Conservation (phyloP, 768 basidiomycete genomes). For the Wakefieldia striispora region DNA sequence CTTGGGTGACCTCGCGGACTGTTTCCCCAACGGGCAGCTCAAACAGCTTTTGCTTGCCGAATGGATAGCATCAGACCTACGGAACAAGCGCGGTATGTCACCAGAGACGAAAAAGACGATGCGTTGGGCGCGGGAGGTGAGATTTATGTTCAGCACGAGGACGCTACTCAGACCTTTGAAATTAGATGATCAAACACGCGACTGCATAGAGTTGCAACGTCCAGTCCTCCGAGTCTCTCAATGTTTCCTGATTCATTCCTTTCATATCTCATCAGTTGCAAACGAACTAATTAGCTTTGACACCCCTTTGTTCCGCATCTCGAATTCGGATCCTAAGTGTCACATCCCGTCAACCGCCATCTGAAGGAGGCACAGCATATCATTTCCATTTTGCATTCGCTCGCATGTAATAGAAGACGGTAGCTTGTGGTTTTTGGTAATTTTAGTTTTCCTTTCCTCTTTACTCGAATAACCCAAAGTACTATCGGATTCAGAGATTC, state of each 20-base stretch:
- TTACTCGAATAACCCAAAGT: slow-evolving; percentile 5
- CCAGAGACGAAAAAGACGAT: slow-evolving; percentile 83
- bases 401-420: slow-evolving; percentile 58
- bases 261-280: slow-evolving; percentile 40
- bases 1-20: slow-evolving; percentile 89
- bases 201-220: slow-evolving; percentile 53
- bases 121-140: slow-evolving; percentile 92
- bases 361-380: slow-evolving; percentile 69
- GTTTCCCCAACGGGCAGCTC: slow-evolving; percentile 78
- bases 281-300: slow-evolving; percentile 44
- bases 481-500: slow-evolving; percentile 8
- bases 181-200: slow-evolving; percentile 76
- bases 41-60: slow-evolving; percentile 74
- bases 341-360: slow-evolving; percentile 43
- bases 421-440: slow-evolving; percentile 29
- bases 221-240: slow-evolving; percentile 19
- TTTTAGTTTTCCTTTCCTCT: slow-evolving; percentile 13
- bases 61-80: slow-evolving; percentile 76
- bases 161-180: background rate
- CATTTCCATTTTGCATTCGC: slow-evolving; percentile 46
- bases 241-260: slow-evolving; percentile 32
- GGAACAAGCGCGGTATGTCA: slow-evolving; percentile 70
- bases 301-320: slow-evolving; percentile 13
- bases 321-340: slow-evolving; percentile 16
- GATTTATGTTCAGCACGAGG: slow-evolving; percentile 12